Base-by-base conservation (phyloP, 306 rosid species). In the Dalbergia cultrata region DNA sequence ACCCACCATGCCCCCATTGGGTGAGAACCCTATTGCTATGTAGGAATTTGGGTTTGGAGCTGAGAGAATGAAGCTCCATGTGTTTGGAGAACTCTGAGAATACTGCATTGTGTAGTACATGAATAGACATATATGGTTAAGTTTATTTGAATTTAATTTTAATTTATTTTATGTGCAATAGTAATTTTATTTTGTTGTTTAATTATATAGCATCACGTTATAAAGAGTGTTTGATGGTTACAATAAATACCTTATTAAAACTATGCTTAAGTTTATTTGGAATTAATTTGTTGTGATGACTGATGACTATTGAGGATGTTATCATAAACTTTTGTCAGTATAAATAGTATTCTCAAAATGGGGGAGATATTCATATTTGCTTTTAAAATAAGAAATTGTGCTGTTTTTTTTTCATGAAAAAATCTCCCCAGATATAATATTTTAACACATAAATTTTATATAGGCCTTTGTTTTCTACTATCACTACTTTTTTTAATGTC, bases 41-140 rank as follows among this genome's bases (percentile, higher is more conserved):
- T 82, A 93, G 0, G 94, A 84, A 61, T 84, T 83, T 60, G 72
- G 73, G 50, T 78, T 80, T 7, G 92, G 96, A 6, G 88, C 82
- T 60, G 97, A 90, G 10, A 93, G 84, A 70, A 93, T 82, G 85
- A 93, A 93, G 83, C 88, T 89, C 97, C 97, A 93, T 63, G 47
- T 64, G 75, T 75, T 83, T 59, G 87, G 16, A 58, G 88, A 72
- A 52, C 83, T 71, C 57, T 86, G 83, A 73, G 72, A 66, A 80
- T 86, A 93, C 97, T 93, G 92, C 82, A 5, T 37, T 26, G 7
- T 37, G 81, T 31, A 37, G 26, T 68, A 58, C 14, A 34, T 75
- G 57, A 17, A 62, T 22, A 33, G 16, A 50, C 16, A 10, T 41
- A 60, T 0, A 17, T 17, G 1, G 0, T 19, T 19, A 8, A 18